These are phyloP conservation scores for Lenzites betulinus DNA, from an alignment of 768 basidiomycete genomes.

Conservation along the genomic window DNA sequence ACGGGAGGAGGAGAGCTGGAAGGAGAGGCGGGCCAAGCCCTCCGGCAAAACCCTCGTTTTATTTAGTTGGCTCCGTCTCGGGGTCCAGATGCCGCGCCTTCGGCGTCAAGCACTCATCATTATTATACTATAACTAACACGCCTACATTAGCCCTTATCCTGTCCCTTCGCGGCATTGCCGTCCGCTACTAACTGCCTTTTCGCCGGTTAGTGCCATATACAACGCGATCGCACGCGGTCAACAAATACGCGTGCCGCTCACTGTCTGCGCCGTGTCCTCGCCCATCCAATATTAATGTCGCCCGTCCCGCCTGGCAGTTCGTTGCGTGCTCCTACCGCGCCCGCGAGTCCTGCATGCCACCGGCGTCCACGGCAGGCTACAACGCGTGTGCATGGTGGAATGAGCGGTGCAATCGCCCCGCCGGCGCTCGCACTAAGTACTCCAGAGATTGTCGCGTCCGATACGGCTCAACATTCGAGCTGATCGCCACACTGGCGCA, in stretches of 20 bases:
- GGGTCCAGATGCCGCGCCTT: constrained; percentile 20
- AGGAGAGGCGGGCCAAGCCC: constrained; percentile 12
- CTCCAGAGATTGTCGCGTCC: constrained; percentile 2
- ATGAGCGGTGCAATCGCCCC: neutral
- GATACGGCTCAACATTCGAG: constrained; percentile 13
- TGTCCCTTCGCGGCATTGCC: neutral
- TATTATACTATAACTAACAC: constrained; percentile 1
- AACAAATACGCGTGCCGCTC: neutral
- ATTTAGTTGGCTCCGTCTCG: constrained; percentile 24
- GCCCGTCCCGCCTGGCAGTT: neutral
- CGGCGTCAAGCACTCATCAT: constrained; percentile 3
- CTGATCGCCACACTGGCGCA: neutral
- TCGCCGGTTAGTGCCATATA: neutral
- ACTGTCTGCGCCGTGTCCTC: constrained; percentile 10
- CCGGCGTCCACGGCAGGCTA: neutral
- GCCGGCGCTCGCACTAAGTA: neutral
- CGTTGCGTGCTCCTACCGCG: neutral
- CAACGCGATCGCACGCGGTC: neutral
- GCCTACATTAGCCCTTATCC: constrained; percentile 2
- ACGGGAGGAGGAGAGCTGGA: constrained; percentile 18
- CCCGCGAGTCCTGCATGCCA: neutral
- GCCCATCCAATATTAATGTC: constrained; percentile 11
- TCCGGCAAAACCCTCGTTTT: constrained; percentile 27
- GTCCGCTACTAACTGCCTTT: neutral
- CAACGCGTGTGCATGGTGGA: neutral